Evolutionary conservation across 2,329 filamentous ascomycete species (phyloP), one percentile per base, ranked within the genome.

Genomic region (Ophiostoma perfectum): DNA sequence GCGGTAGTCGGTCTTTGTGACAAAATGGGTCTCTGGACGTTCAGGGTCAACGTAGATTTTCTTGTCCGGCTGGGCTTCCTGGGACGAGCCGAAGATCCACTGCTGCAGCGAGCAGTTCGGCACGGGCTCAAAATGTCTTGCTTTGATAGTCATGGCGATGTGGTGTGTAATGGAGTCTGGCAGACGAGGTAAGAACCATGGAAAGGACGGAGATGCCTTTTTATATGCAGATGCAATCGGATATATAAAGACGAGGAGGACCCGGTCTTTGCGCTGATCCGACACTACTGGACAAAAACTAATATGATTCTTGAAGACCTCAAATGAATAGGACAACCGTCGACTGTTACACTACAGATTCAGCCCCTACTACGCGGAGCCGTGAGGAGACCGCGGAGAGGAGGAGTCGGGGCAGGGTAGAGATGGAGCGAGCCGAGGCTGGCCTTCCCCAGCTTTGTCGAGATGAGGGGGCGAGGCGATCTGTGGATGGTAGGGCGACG

Each of bases 1-100:
- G 36, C 91, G 88, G 76, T 89, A 91, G 70, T 84, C 82, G 71
- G 82, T 75, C 52, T 85, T 80, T 4, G 88, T 90, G 52, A 95
- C 80, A 72, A 83, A 87, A 73, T 90, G 86, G 8, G 84, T 88
- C 6, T 90, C 84, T 1, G 91, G 89, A 1, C 83, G 80, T 47
- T 86, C 83, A 8, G 90, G 85, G 73, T 93, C 90, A 66, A 91
- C 80, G 73, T 88, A 86, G 47, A 80, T 78, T 67, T 79, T 78
- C 63, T 75, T 77, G 65, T 83, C 78, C 1, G 79, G 73, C 5
- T 86, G 76, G 6, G 78, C 75, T 5, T 74, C 79, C 52, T 75
- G 79, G 1, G 80, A 78, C 2, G 82, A 82, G 18, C 80, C 82
- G 68, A 87, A 86, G 8, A 86, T 80, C 81, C 83, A 86, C 76